These are phyloP conservation scores for Jamesozyma jinghongensis DNA, from an alignment of 805 yeast genomes.

Conservation along the genomic window DNA sequence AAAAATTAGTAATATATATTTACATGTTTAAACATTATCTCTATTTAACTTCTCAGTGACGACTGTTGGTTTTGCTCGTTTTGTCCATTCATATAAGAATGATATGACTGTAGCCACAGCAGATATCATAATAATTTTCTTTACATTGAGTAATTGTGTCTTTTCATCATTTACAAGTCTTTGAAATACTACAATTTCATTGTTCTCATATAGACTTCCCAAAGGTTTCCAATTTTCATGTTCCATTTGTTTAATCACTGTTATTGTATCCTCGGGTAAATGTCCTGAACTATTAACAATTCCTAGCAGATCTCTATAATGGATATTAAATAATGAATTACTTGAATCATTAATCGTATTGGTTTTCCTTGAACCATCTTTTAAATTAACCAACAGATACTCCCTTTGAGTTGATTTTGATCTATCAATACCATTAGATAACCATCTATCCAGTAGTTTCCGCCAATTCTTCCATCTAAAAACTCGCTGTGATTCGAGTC, in stretches of 20 bases:
- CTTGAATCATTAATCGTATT: conserved; percentile 8
- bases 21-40: too few species aligned
- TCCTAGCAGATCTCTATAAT: conserved; percentile 19
- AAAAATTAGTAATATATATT: not conserved
- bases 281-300: conserved; percentile 18
- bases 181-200: conserved; percentile 17
- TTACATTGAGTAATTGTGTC: not conserved
- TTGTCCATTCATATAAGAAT: not conserved
- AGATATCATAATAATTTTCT: not conserved
- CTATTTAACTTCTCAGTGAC: too few species aligned
- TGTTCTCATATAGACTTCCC: conserved; percentile 18
- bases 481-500: not conserved
- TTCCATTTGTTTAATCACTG: conserved; percentile 15
- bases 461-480: not conserved
- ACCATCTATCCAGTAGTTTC: not conserved
- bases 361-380: conserved; percentile 4
- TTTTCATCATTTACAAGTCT: conserved; percentile 2
- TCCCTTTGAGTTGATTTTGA: not conserved
- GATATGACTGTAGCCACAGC: not conserved
- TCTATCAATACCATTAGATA: too few species aligned
- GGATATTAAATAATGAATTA: conserved; percentile 13
- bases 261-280: conserved; percentile 21
- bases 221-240: conserved; percentile 21
- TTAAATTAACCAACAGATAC: conserved; percentile 11
- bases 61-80: too few species aligned